Percentiles rank a stretch among this genome's conserved stretches.
Evolutionary conservation across 83 land plant genomes (phyloP).

Genomic region (Picea abies): DNA sequence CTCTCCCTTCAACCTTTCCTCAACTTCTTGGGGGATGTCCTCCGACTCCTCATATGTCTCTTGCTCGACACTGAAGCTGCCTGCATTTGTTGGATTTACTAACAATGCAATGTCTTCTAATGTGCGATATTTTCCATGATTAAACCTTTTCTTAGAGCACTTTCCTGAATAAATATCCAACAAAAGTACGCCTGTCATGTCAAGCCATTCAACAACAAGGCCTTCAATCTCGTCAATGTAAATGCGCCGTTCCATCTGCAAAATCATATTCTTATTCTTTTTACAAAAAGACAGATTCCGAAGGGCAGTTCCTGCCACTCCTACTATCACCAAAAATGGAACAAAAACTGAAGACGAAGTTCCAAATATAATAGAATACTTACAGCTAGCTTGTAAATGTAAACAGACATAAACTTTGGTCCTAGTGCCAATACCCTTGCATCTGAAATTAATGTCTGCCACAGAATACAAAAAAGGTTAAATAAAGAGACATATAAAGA

Average conservation of each 20-base stretch:
- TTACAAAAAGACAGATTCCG: not conserved
- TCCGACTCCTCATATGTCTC: not conserved
- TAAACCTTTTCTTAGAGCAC: conserved; percentile 31
- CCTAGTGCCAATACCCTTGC: conserved; percentile 91
- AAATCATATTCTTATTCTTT: not conserved
- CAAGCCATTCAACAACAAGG: conserved; percentile 82
- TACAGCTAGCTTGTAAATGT: conserved; percentile 79
- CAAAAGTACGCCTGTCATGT: conserved; percentile 71
- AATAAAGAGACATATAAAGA: not conserved
- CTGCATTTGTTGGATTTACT: conserved; percentile 35
- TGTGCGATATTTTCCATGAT: conserved; percentile 37
- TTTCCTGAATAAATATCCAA: conserved; percentile 44
- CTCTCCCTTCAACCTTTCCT: conserved; percentile 1
- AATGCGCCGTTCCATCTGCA: conserved; percentile 89
- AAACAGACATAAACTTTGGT: conserved; percentile 88
- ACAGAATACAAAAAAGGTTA: conserved; percentile 2
- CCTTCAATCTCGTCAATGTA: conserved; percentile 91
- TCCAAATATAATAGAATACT: conserved; percentile 20
- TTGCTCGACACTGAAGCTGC: not conserved
- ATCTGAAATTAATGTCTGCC: conserved; percentile 78
- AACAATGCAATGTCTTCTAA: conserved; percentile 75
- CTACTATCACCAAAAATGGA: not conserved
- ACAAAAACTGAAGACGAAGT: not conserved
- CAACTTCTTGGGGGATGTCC: not conserved
- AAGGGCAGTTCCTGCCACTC: not conserved